Evolutionary conservation across 805 yeast genomes (phyloP), one percentile per base, ranked within the genome.

Genomic region (Sungouiozyma intestinalis): DNA sequence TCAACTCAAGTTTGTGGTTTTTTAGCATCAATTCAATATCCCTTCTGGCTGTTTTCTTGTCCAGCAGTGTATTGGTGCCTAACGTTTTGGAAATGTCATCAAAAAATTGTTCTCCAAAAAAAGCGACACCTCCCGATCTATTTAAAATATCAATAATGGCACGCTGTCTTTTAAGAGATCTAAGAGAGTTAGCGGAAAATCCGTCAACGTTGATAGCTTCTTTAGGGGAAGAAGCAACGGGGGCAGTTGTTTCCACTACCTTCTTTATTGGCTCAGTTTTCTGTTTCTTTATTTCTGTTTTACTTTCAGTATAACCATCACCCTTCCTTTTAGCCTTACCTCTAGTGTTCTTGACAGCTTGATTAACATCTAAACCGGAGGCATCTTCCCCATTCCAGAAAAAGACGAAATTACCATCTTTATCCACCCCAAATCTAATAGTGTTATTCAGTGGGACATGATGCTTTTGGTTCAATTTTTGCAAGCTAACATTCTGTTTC

Each of bases 21-120:
- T 55, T 40, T 3, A 53, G 44, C 51, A 62, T 47, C 31, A 52
- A 39, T 1, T 50, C 47, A 0, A 73, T 62, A 47, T 75, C 81
- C 4, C 71, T 67, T 5, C 55, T 51, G 11, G 74, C 51, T 0
- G 88, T 81, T 40, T 69, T 71, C 29, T 74, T 68, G 49, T 81
- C 88, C 15, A 77, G 38, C 8, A 53, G 40, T 3, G 63, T 64
- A 1, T 57, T 58, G 13, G 72, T 65, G 0, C 69, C 70, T 47
- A 72, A 48, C 15, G 47, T 49, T 3, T 62, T 66, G n/a, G 75
- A 66, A 1, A 79, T 49, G 4, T 52, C 57, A 8, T 62, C 64
- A 33, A 65, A 53, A 31, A 79, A 61, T 8, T 55, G 60, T 14
- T 50, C 53, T n/a, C 73, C 71, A 1, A 73, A 62, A 20, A 65